A percentile compares a stretch with the other conserved stretches of the same genome.
Conservation (phyloP, 192 early-diverging fungal genomes). For the Backusella tarrabulga region DNA sequence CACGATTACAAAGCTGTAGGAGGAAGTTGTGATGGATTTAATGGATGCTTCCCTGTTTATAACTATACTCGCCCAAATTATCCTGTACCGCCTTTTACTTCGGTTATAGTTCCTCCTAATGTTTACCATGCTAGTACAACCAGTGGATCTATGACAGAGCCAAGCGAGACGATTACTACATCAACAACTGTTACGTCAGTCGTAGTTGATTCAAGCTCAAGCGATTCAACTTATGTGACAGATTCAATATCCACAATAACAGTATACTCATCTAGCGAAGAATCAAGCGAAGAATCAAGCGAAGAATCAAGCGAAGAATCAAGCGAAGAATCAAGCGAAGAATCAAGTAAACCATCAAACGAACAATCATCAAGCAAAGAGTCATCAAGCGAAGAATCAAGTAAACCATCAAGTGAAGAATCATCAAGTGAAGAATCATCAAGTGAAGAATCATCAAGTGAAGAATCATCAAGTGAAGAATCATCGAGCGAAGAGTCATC, state of each 20-base stretch:
- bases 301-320: not conserved
- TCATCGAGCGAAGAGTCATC: not conserved
- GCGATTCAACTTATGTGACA: not conserved
- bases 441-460: not conserved
- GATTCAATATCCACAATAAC: rapidly evolving
- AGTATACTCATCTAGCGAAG: not conserved
- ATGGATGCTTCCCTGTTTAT: not conserved
- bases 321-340: not conserved
- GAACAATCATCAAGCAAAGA: not conserved
- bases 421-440: not conserved
- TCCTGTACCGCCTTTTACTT: not conserved
- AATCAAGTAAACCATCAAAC: not conserved
- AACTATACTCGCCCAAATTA: not conserved
- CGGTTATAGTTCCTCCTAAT: not conserved
- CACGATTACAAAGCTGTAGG: slow-evolving; percentile 11
- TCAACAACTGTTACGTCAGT: not conserved
- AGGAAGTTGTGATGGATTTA: not conserved
- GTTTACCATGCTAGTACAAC: too few relatives aligned
- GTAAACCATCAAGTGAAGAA: not conserved
- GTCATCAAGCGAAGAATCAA: not conserved
- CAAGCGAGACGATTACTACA: not conserved
- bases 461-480: not conserved
- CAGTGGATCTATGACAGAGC: too few relatives aligned
- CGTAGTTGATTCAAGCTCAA: not conserved
- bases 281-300: not conserved